Percentiles rank a stretch among this genome's conserved stretches.
Conservation (phyloP, 305 asterid species). For the Solanum hybrid region DNA sequence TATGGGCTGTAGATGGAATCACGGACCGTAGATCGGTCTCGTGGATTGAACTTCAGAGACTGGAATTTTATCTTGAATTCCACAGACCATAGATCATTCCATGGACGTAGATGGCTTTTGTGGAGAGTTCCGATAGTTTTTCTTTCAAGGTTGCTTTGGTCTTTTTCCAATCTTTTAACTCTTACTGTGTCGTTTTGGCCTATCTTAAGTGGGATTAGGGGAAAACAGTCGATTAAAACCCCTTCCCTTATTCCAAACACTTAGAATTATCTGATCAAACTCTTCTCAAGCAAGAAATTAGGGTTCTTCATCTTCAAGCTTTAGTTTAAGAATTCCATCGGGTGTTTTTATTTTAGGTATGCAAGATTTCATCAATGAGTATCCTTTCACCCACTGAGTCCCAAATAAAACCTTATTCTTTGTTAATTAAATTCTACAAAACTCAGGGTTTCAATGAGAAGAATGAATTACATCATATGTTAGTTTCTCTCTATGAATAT, state of each 20-base stretch:
- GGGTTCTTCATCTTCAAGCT: not conserved
- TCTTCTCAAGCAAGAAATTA: not conserved
- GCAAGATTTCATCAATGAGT: not conserved
- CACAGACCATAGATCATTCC: not conserved
- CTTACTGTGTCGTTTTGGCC: not conserved
- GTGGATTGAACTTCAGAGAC: not conserved
- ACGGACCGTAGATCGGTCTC: not conserved
- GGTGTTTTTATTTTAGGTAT: not conserved
- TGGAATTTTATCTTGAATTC: not conserved
- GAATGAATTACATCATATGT: not conserved
- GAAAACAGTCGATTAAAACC: not conserved
- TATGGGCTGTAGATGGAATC: not conserved
- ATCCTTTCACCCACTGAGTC: not conserved
- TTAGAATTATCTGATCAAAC: not conserved
- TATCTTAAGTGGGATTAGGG: not conserved
- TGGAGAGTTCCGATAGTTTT: not conserved
- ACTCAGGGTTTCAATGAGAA: not conserved
- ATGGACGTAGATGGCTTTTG: not conserved
- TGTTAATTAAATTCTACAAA: not conserved
- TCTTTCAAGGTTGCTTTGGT: not conserved
- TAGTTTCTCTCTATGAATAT: not conserved
- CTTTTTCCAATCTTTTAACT: not conserved
- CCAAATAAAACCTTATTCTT: not conserved
- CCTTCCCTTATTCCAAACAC: not conserved
- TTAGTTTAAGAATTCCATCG: not conserved